Conservation (phyloP, 129 eudicot genomes). For the Flaveria brownii region DNA sequence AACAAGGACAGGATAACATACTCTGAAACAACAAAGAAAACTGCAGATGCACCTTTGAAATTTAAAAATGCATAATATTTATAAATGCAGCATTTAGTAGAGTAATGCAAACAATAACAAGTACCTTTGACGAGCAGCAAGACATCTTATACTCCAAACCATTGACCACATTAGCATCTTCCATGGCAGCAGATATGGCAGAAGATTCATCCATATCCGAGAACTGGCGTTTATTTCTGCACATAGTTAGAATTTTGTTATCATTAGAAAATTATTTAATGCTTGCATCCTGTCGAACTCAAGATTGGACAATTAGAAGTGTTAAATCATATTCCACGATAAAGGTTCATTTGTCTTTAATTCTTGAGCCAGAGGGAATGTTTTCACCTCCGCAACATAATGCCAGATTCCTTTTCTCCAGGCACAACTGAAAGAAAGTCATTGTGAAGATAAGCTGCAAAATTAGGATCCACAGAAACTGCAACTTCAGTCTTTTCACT, state of each 20-base stretch:
- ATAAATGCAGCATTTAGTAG: background rate
- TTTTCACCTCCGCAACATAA: slow-evolving; percentile 73
- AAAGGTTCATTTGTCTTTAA: background rate
- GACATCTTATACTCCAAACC: slow-evolving; percentile 95
- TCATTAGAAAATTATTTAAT: slow-evolving; percentile 17
- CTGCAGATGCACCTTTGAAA: slow-evolving; percentile 7
- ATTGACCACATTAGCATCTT: slow-evolving; percentile 56
- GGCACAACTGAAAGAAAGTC: slow-evolving; percentile 68
- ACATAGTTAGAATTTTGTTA: slow-evolving; percentile 9
- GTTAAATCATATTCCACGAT: slow-evolving; percentile 6
- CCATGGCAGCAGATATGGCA: slow-evolving; percentile 58
- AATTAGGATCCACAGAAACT: slow-evolving; percentile 83
- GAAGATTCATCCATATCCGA: slow-evolving; percentile 57
- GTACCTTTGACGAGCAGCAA: slow-evolving; percentile 80
- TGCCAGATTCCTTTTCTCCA: slow-evolving; percentile 62
- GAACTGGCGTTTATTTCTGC: slow-evolving; percentile 67
- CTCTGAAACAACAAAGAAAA: background rate
- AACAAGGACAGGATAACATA: slow-evolving; percentile 8
- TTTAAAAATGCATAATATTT: slow-evolving; percentile 4
- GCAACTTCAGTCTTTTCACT: slow-evolving; percentile 87
- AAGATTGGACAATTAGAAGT: background rate
- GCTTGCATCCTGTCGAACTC: background rate
- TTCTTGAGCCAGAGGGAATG: background rate
- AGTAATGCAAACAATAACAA: background rate
- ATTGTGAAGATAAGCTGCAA: slow-evolving; percentile 70